Base-by-base conservation (phyloP, 768 basidiomycete species). In the Calocera cornea region DNA sequence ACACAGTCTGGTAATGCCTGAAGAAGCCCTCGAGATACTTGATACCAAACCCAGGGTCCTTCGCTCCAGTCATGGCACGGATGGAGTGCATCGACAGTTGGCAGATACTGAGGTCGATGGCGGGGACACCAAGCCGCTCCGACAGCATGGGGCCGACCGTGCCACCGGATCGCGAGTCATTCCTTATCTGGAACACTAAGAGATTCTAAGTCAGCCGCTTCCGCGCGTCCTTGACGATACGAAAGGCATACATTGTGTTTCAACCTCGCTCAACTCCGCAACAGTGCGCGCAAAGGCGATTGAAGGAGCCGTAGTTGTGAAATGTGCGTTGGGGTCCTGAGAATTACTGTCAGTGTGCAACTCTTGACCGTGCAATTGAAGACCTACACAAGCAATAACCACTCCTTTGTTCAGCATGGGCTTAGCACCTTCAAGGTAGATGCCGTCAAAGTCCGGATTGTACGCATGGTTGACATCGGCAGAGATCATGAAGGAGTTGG, bases 381-480 rank as follows among this genome's bases (percentile, higher is more conserved):
- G n/a, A n/a, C n/a, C n/a, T n/a, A n/a, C n/a, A n/a, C 14, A 14
- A 24, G 49, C 12, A 24, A 50, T 50, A 27, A 50, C 49, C 8
- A 50, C 49, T 27, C 49, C 49, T 10, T 7, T 50, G 49, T 50
- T 50, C 12, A 50, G 49, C 24, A 50, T 16, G 8, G 49, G 49
- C 11, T 8, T n/a, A n/a, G 49, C 49, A 24, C 49, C 49, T 8
- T 50, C 10, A 7, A 50, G 22, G 49, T 50, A 50, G 24, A 50
- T 50, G 49, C 49, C 49, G 24, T 50, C 49, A 50, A 50, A 50
- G 49, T 50, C 49, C 14, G 49, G 49, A 50, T 50, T 50, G 49
- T 11, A 50, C 14, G 49, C 49, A 27, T 50, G 49, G 10, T 8
- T 50, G 10, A 50, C 49, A 50, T 50, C 49, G 49, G 49, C 49